Percentiles rank a stretch among this genome's conserved stretches.
These are phyloP conservation scores for Przewalskia tangutica DNA, from an alignment of 257 asterid genomes.

Conservation along the genomic window DNA sequence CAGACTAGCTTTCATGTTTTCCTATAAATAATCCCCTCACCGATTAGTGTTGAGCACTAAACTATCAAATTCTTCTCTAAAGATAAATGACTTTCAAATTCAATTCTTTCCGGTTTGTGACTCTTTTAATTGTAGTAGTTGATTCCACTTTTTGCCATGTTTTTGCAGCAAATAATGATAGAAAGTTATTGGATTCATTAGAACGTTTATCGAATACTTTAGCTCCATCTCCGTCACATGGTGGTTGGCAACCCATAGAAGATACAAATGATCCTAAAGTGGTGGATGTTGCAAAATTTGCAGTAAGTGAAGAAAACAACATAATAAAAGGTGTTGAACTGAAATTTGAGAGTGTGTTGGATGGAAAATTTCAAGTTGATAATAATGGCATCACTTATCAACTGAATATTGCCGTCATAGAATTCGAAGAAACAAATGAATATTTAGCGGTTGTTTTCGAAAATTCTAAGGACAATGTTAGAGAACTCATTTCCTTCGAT, in stretches of 20 bases:
- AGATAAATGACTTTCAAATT: constrained; percentile 3
- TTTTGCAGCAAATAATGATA: background rate
- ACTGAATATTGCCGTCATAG: background rate
- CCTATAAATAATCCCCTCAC: background rate
- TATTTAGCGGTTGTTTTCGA: background rate
- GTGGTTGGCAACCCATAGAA: background rate
- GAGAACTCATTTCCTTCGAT: background rate
- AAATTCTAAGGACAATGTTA: background rate
- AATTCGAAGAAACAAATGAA: too few species aligned
- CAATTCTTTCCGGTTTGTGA: background rate
- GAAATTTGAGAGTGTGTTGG: background rate
- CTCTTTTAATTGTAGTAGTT: background rate
- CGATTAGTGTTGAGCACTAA: background rate
- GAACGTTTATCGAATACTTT: background rate
- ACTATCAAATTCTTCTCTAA: background rate
- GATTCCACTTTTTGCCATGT: background rate
- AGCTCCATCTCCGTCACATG: background rate
- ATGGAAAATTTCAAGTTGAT: background rate
- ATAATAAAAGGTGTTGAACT: background rate
- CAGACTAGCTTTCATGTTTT: background rate
- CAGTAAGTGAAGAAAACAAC: background rate
- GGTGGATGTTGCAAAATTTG: background rate
- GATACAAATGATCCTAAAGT: background rate
- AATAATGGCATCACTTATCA: background rate
- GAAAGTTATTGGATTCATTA: background rate